Percentiles rank a stretch among this genome's conserved stretches.
Conservation (phyloP, 768 basidiomycete species). For the Lyophyllum atratum region DNA sequence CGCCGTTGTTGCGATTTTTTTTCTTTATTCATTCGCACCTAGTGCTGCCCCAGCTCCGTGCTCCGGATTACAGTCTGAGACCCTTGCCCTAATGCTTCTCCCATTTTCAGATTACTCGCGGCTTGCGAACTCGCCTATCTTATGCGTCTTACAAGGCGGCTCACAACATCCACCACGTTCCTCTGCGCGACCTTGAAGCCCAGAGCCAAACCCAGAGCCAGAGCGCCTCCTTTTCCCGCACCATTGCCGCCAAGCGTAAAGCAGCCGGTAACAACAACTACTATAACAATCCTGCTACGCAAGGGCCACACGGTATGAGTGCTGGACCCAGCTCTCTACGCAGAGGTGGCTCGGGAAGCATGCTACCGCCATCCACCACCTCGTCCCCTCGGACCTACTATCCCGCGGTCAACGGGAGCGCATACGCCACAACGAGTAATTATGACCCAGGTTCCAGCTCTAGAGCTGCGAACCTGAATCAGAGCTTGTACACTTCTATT, state of each 20-base stretch:
- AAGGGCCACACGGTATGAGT: constrained; percentile 37
- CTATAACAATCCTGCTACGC: constrained; percentile 54
- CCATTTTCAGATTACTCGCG: constrained; percentile 70
- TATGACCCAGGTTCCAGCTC: constrained; percentile 34
- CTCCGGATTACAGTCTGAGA: constrained; percentile 27
- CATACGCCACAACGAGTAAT: constrained; percentile 30
- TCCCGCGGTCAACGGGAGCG: constrained; percentile 33
- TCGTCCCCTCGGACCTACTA: constrained; percentile 48
- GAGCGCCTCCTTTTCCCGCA: constrained; percentile 45
- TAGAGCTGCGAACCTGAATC: constrained; percentile 40
- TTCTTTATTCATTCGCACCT: constrained; percentile 3
- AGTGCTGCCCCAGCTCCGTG: constrained; percentile 8
- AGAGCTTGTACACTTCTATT: constrained; percentile 73
- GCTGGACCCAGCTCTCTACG: constrained; percentile 31
- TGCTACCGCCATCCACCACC: constrained; percentile 44
- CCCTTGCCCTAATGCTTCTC: constrained; percentile 40
- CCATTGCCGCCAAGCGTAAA: constrained; percentile 63
- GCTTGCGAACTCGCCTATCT: constrained; percentile 75
- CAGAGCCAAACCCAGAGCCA: constrained; percentile 48
- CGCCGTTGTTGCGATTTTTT: constrained; percentile 1
- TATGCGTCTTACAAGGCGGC: constrained; percentile 86
- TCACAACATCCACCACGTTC: constrained; percentile 66
- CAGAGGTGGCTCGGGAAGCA: constrained; percentile 43
- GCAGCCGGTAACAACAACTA: constrained; percentile 45
- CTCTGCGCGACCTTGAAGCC: constrained; percentile 73